These are phyloP conservation scores for Vitis amurensis DNA, from an alignment of 164 flowering plant genomes.

Conservation along the genomic window DNA sequence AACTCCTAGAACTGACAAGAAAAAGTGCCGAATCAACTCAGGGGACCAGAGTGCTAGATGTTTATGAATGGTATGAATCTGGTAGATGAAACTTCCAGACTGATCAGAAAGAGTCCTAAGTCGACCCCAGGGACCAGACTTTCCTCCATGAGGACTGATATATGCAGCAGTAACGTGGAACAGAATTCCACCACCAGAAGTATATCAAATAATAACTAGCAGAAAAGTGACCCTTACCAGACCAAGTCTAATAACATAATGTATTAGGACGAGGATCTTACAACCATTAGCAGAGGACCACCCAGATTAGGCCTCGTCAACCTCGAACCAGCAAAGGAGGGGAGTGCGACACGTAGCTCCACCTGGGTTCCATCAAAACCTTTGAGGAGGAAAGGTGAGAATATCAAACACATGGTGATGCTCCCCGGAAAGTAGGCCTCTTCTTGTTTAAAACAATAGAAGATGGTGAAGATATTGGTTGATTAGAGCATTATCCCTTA, in stretches of 20 bases:
- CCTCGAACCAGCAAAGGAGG: not conserved
- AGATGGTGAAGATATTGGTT: not conserved
- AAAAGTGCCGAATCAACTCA: no score
- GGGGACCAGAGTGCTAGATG: no score
- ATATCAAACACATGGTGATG: conserved; percentile 15
- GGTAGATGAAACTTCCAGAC: no score
- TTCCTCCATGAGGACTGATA: no score
- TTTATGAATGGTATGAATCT: no score
- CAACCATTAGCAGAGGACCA: not conserved
- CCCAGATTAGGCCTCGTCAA: conserved; percentile 8
- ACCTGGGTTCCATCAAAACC: conserved; percentile 7
- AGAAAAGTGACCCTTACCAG: no score
- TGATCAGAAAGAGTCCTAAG: no score
- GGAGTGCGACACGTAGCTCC: conserved; percentile 10
- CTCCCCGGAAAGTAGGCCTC: not conserved
- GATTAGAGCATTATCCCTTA: not conserved
- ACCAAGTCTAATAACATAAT: no score
- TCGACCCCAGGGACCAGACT: no score
- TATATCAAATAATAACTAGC: no score
- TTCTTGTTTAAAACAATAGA: not conserved
- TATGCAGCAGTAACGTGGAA: conserved; percentile 4
- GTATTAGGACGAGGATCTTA: no score
- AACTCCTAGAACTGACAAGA: no score
- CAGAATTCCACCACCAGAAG: conserved; percentile 5
- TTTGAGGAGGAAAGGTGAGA: conserved; percentile 13